Conservation (phyloP, 345 rosid species). For the Murraya paniculata region DNA sequence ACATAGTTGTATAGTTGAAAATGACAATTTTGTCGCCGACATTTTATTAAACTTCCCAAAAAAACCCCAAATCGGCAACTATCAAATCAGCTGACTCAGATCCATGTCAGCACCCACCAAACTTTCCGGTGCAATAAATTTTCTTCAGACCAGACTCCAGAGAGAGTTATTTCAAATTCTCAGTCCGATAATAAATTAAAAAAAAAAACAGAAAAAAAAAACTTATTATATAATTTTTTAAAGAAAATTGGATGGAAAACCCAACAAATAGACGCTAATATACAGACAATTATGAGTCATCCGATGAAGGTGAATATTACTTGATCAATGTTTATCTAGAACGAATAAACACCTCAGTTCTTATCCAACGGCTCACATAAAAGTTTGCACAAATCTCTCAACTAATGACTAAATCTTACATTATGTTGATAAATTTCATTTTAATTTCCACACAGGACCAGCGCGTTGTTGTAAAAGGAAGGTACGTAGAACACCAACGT, state of each 20-base stretch:
- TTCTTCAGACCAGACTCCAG: neutral
- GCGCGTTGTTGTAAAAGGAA: neutral
- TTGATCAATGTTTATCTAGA: neutral
- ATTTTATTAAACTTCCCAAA: neutral
- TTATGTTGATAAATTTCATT: neutral
- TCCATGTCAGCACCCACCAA: neutral
- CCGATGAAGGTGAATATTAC: neutral
- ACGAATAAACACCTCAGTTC: neutral
- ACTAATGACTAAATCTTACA: neutral
- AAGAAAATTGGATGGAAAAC: too few species aligned
- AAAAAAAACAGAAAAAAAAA: too few species aligned
- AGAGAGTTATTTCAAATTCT: neutral
- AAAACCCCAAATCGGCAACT: neutral
- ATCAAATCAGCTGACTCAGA: neutral
- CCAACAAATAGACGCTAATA: neutral
- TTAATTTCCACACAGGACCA: neutral
- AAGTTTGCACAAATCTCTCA: neutral
- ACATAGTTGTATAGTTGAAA: too few species aligned
- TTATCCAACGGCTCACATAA: neutral
- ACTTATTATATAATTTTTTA: too few species aligned
- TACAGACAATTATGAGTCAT: neutral
- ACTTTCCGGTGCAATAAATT: neutral
- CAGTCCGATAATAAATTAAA: neutral
- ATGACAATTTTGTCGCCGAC: neutral
- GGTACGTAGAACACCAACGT: neutral